Conservation (phyloP, 164 flowering plant genomes). For the Amborella trichopoda region DNA sequence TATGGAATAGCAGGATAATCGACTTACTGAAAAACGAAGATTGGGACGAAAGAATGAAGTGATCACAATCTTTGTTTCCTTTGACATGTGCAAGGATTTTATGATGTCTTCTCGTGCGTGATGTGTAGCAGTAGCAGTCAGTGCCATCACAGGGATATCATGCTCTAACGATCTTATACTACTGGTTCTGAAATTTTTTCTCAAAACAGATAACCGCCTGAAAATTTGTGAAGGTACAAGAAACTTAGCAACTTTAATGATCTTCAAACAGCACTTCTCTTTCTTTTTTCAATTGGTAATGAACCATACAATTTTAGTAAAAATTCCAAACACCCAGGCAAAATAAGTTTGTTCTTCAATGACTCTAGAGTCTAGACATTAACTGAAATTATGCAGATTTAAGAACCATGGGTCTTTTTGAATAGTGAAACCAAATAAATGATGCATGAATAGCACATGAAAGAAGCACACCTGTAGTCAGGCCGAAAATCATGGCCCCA, state of each 20-base stretch:
- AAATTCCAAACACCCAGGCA: no score
- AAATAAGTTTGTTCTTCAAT: no score
- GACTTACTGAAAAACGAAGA: constrained; percentile 70
- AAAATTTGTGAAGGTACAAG: no score
- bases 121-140: constrained; percentile 90
- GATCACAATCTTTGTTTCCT: constrained; percentile 54
- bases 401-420: no score
- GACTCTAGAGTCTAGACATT: no score
- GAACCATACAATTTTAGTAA: no score
- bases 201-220: constrained; percentile 66
- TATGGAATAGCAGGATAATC: not conserved
- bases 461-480: constrained; percentile 55
- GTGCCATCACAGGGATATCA: constrained; percentile 85
- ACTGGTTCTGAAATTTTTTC: constrained; percentile 50
- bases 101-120: constrained; percentile 72
- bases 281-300: no score
- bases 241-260: no score
- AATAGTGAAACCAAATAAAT: no score
- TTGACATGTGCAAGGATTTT: constrained; percentile 57
- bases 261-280: no score
- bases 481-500: constrained; percentile 99
- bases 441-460: no score
- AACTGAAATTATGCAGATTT: no score
- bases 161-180: constrained; percentile 36
- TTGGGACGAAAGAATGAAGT: constrained; percentile 85